Conservation (phyloP, 805 yeast species). For the Yarrowia hollandica region DNA sequence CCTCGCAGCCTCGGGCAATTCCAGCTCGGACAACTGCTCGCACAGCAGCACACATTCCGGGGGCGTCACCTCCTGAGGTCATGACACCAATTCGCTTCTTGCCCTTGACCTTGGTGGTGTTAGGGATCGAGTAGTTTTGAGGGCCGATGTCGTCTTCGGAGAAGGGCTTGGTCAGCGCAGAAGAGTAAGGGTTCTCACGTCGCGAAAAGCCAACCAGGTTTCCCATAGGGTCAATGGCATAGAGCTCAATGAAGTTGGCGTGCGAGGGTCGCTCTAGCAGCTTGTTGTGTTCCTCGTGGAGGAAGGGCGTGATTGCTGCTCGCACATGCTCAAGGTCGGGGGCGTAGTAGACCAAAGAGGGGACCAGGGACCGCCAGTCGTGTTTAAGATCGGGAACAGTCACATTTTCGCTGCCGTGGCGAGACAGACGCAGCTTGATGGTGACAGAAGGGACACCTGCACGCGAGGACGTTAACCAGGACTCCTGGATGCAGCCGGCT, state of each 20-base stretch:
- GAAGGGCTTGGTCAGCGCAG: neutral
- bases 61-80: slow-evolving; percentile 99
- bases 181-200: slow-evolving; percentile 40
- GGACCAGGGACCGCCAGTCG: slow-evolving; percentile 54
- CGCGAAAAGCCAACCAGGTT: slow-evolving; percentile 77
- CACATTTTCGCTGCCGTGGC: slow-evolving; percentile 35
- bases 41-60: slow-evolving; percentile 97
- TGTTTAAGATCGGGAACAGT: slow-evolving; percentile 32
- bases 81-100: slow-evolving; percentile 78
- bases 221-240: slow-evolving; percentile 82
- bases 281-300: neutral
- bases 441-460: slow-evolving; percentile 34
- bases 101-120: neutral
- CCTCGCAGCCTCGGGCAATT: slow-evolving; percentile 82
- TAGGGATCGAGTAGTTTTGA: neutral
- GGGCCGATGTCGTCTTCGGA: neutral
- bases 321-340: slow-evolving; percentile 41
- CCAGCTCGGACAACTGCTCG: slow-evolving; percentile 95
- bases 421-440: slow-evolving; percentile 39
- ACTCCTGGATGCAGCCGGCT: slow-evolving; percentile 37
- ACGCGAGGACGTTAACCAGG: slow-evolving; percentile 38
- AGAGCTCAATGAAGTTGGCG: slow-evolving; percentile 71
- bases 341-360: slow-evolving; percentile 51
- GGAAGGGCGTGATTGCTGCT: neutral
- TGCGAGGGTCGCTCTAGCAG: slow-evolving; percentile 57